Evolutionary conservation across 106 monocot genomes (phyloP), one percentile per base, ranked within the genome.

Genomic region (Ottelia alismoides): DNA sequence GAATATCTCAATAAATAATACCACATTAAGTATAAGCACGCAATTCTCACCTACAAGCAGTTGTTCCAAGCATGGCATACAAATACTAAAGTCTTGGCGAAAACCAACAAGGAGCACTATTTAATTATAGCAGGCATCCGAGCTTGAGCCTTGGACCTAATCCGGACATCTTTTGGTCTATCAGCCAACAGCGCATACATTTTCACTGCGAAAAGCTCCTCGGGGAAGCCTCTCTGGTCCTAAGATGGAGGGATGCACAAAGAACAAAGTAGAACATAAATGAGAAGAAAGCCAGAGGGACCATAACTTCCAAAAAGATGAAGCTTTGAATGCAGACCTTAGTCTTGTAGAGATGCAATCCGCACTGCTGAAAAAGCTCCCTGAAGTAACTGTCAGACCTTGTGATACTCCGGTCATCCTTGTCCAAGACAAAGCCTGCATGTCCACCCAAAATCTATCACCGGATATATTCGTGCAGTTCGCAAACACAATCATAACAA

Each of bases 371-470:
- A 57, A 98, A 90, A 23, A 98, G 85, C 45, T 98, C 79, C 60
- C 59, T 86, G 20, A 90, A 98, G 45, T 90, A 98, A 27, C 52
- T 21, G 52, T 90, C 82, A 51, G 98, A 98, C 70, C 98, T 82
- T 20, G 98, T 98, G 51, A 98, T 49, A 65, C 98, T 98, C 22
- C 70, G 64, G 45, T 98, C 98, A 52, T 80, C 98, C 65, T 80
- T 98, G 62, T 98, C 98, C 40, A 90, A 65, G 22, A 98, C 90
- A 73, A 98, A 98, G 45, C 98, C 98, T 98, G 69, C 24, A 65
- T 25, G 12, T 5, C 35, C 44, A 14, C 14, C 12, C n/a, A n/a
- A n/a, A n/a, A n/a, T n/a, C n/a, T n/a, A n/a, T n/a, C n/a, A n/a
- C n/a, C n/a, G n/a, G n/a, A n/a, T n/a, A n/a, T n/a, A n/a, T n/a